These are phyloP conservation scores for Plantago coronopus DNA, from an alignment of 305 asterid genomes.

Conservation along the genomic window DNA sequence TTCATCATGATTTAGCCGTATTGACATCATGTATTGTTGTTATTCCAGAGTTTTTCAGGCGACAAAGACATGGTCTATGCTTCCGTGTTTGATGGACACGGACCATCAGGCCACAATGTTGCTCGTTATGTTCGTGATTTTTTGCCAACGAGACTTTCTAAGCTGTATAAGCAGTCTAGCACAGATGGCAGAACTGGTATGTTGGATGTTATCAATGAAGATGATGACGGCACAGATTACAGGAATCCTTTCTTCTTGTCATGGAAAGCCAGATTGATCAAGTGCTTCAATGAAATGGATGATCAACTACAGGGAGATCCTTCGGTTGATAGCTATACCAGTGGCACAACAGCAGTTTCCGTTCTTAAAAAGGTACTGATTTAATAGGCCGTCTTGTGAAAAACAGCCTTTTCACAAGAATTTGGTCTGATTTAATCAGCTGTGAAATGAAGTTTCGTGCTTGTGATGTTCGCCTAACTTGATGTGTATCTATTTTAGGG, in stretches of 20 bases:
- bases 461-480: background rate
- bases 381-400: no score
- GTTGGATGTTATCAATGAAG: conserved; percentile 20
- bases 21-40: background rate
- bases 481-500: conserved; percentile 32
- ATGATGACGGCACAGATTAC: conserved; percentile 25
- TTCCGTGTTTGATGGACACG: conserved; percentile 90
- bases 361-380: conserved; percentile 59
- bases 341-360: conserved; percentile 79
- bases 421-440: no score
- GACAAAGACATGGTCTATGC: conserved; percentile 67
- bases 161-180: conserved; percentile 26
- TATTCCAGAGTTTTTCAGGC: conserved; percentile 61
- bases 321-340: conserved; percentile 70
- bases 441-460: no score
- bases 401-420: no score
- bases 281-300: conserved; percentile 63
- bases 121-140: conserved; percentile 64
- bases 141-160: conserved; percentile 66
- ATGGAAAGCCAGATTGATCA: conserved; percentile 57
- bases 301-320: conserved; percentile 55
- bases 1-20: background rate
- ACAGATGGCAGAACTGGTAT: conserved; percentile 21
- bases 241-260: conserved; percentile 44
- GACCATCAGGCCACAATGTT: conserved; percentile 88